Evolutionary conservation across 176 grass and related monocot genomes (phyloP).

Genomic region (Aegilops speltoides): DNA sequence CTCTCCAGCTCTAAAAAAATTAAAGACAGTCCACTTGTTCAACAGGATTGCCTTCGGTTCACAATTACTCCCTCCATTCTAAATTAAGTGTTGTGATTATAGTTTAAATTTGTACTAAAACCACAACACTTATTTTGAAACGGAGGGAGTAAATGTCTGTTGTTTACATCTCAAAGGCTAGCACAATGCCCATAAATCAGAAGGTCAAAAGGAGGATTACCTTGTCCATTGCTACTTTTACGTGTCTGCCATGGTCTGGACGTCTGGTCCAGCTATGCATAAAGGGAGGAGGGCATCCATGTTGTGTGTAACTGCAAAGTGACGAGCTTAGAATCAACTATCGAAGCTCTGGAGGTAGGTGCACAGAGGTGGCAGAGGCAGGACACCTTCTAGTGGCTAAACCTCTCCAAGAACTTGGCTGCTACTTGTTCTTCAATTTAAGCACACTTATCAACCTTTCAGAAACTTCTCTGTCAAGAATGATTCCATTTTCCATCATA

Average conservation of each 20-base stretch:
- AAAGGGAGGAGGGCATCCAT: not conserved
- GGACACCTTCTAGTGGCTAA: not conserved
- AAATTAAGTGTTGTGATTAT: too few relatives aligned
- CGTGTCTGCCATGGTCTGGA: not conserved
- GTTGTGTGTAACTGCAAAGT: not conserved
- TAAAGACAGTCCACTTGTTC: not conserved
- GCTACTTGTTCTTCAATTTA: conserved; percentile 51
- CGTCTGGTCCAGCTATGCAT: not conserved
- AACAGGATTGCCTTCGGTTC: not conserved
- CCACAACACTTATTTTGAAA: too few relatives aligned
- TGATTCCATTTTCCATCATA: conserved; percentile 62
- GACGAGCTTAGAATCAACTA: not conserved
- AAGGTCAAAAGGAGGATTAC: conserved; percentile 10
- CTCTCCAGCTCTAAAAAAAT: not conserved
- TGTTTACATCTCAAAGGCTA: conserved; percentile 16
- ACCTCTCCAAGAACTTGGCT: conserved; percentile 3
- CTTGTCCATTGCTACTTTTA: conserved; percentile 9
- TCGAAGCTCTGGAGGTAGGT: not conserved
- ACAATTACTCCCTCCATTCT: not conserved
- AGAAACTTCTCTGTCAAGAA: conserved; percentile 63
- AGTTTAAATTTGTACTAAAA: too few relatives aligned
- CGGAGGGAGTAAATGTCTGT: not conserved
- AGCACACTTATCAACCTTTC: conserved; percentile 57
- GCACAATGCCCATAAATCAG: not conserved
- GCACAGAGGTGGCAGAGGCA: not conserved